Base-by-base conservation (phyloP, 768 basidiomycete species). In the Suillus cothurnatus region DNA sequence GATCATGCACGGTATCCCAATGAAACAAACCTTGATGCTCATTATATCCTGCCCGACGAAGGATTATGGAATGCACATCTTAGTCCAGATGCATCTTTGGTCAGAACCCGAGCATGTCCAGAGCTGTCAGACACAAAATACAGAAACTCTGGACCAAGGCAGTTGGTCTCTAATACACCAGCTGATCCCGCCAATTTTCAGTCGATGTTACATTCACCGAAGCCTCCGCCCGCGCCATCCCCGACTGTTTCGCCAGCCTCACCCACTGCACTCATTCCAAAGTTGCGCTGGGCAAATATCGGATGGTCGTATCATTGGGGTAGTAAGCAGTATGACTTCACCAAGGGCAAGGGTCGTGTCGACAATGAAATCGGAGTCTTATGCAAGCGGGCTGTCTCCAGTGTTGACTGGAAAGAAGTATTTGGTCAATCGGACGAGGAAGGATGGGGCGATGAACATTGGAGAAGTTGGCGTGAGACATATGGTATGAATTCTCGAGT, bases 271-370 rank as follows among this genome's bases (percentile, higher is more conserved):
- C 84, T 98, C 17, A 70, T 96, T 19, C 81, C 81, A 6, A 95
- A 93, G 74, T 75, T 99, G 57, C 85, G 97, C 57, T 99, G 97
- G 97, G 91, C 94, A 2, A 99, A 97, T 71, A 91, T 99, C 58
- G 97, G 97, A 12, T 93, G 92, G 88, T 93, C 86, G 61, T 99
- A 99, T 76, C 94, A 99, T 79, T 98, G 97, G 97, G 92, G 93
- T 3, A 92, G 88, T 34, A 99, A 99, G 72, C 89, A 92, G 65
- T 99, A 99, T 73, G 94, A 97, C 72, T 95, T 97, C 69, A 84
- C 86, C 1, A 87, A 84, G 61, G 86, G 86, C 3, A 87, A 85
- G 64, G 89, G 86, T 0, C 80, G 81, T 0, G 87, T 98, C 53
- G 86, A 90, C 56, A 69, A 77, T 2, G 78, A 81, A 8, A 73